phyloP scores from a whole-genome alignment of 768 basidiomycete species.

The Lactifluus piperatus region DNA sequence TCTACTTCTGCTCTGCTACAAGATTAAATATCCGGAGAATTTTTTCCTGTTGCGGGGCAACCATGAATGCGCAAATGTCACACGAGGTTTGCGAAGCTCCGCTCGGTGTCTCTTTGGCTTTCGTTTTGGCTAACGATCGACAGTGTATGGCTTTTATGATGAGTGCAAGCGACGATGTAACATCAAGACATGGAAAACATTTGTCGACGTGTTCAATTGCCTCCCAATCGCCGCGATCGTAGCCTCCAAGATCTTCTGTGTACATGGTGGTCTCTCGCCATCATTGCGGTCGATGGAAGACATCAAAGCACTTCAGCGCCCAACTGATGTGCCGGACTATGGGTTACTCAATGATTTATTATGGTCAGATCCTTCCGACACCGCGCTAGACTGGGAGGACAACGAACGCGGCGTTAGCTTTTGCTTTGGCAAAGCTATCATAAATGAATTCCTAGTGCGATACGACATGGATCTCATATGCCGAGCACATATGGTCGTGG shows the following conservation, averaged over 20 bases:
- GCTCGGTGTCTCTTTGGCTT: conserved; percentile 1
- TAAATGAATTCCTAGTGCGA: conserved; percentile 88
- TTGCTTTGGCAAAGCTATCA: conserved; percentile 96
- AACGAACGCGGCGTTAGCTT: conserved; percentile 98
- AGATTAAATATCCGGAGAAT: conserved; percentile 99
- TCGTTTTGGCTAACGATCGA: conserved; percentile 8
- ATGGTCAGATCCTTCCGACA: conserved; percentile 98
- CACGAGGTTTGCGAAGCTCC: conserved; percentile 61
- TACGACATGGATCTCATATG: conserved; percentile 99
- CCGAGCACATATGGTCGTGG: conserved; percentile 99
- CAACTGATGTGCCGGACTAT: conserved; percentile 98
- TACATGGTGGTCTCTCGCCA: conserved; percentile 92
- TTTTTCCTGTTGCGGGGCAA: conserved; percentile 97
- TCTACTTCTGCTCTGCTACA: conserved; percentile 93
- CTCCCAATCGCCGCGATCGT: conserved; percentile 98
- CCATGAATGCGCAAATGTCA: conserved; percentile 99
- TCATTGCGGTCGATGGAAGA: conserved; percentile 96
- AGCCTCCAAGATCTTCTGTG: conserved; percentile 98
- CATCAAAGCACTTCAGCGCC: conserved; percentile 94
- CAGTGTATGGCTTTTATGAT: conserved; percentile 99
- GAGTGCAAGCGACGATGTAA: conserved; percentile 99
- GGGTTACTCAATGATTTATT: conserved; percentile 94
- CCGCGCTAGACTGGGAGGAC: conserved; percentile 97
- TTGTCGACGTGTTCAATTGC: conserved; percentile 99
- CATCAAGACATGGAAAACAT: conserved; percentile 99